Evolutionary conservation across 2,329 filamentous ascomycete species (phyloP), one percentile per base, ranked within the genome.

Genomic region (Colletotrichum shisoi): DNA sequence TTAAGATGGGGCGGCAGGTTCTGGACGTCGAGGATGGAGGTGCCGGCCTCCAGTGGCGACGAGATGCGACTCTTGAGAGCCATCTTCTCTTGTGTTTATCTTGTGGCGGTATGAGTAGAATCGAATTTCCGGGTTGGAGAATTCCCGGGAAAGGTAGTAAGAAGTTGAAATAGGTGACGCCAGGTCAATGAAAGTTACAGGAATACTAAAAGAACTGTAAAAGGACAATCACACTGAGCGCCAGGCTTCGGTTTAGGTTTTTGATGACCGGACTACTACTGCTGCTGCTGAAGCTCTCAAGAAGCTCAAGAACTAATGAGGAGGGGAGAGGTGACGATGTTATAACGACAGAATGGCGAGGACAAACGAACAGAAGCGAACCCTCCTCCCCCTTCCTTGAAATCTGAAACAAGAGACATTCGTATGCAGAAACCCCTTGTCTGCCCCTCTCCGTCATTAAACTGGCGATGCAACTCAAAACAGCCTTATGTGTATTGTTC

Each of bases 41-140:
- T 78, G 19, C 87, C 87, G 34, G 87, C 87, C 79, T 89, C 87
- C 63, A 90, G 81, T 15, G 87, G 87, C 57, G 85, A 83, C 1
- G 87, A 89, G 72, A 89, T 89, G 63, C 78, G 80, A 62, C 81
- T 78, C 77, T 87, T 89, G 73, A 84, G 79, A 45, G 80, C 73
- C 80, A 84, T 83, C 40, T 37, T 72, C 45, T 12, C 39, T 31
- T 63, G 31, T 8, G 9, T n/a, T 9, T 9, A 52, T 27, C 19
- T 45, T 73, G 68, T 72, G 75, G 76, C 34, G 12, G 40, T 37
- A 19, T 34, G 2, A 53, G 52, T 71, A 58, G 40, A n/a, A 31
- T 19, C 24, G 71, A 42, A 66, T 39, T 52, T 53, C 21, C 15
- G 40, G 40, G 53, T 7, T 31, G n/a, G 44, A 21, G 27, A 54